phyloP scores from a whole-genome alignment of 176 grass and related monocot species.

The Miscanthus lutarioriparius region DNA sequence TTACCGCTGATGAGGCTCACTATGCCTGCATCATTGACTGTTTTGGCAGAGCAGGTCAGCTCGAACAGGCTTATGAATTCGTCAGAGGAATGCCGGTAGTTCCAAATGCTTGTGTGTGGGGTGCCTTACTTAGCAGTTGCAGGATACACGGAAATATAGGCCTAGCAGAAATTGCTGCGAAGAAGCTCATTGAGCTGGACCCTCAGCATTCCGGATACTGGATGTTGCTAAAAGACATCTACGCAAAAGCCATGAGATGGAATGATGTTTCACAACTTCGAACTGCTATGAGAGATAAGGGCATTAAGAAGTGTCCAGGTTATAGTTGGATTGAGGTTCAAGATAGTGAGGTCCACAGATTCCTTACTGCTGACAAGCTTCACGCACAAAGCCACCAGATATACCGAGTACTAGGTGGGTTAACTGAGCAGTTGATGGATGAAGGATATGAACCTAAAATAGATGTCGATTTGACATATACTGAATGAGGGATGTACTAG shows the following conservation, averaged over 20 bases:
- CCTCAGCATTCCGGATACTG: conserved; percentile 57
- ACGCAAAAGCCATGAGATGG: conserved; percentile 55
- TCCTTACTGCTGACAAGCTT: conserved; percentile 44
- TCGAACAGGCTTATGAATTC: conserved; percentile 52
- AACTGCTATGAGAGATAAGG: conserved; percentile 47
- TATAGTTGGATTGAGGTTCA: conserved; percentile 56
- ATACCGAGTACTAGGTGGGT: conserved; percentile 38
- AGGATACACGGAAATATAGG: conserved; percentile 53
- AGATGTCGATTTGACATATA: conserved; percentile 10
- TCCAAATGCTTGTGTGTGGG: conserved; percentile 46
- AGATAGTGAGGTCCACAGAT: conserved; percentile 42
- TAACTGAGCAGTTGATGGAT: conserved; percentile 43
- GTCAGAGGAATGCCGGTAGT: conserved; percentile 48
- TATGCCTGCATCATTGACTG: conserved; percentile 60
- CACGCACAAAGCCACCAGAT: conserved; percentile 37
- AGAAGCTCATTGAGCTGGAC: conserved; percentile 51
- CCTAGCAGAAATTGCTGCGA: conserved; percentile 52
- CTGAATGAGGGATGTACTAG: not conserved
- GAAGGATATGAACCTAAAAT: conserved; percentile 42
- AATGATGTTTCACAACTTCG: conserved; percentile 47
- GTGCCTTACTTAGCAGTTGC: conserved; percentile 55
- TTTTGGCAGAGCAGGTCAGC: conserved; percentile 56
- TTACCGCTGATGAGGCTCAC: conserved; percentile 48
- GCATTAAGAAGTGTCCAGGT: conserved; percentile 55
- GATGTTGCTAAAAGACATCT: conserved; percentile 55